Percentiles rank a stretch among this genome's conserved stretches.
Conservation (phyloP, 2,329 filamentous ascomycete genomes). For the Diaporthe capsici region DNA sequence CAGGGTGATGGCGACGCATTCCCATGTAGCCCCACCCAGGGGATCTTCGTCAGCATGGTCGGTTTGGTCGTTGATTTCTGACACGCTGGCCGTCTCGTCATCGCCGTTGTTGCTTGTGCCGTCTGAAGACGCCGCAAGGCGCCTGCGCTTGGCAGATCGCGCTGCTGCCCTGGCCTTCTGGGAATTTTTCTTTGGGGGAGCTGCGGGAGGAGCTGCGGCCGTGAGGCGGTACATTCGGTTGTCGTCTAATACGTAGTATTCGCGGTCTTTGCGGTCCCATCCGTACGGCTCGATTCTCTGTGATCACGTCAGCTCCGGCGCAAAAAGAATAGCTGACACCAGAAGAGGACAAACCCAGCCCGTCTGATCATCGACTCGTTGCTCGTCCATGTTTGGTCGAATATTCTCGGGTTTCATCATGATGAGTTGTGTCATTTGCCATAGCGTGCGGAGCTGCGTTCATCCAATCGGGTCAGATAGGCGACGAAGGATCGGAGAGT, state of each 20-base stretch:
- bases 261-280: conserved; percentile 89
- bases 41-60: conserved; percentile 61
- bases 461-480: background rate
- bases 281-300: conserved; percentile 86
- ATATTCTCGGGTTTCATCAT: conserved; percentile 90
- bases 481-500: background rate
- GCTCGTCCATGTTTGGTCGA: conserved; percentile 86
- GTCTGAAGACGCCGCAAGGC: conserved; percentile 60
- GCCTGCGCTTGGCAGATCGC: conserved; percentile 81
- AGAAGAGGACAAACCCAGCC: conserved; percentile 79
- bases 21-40: conserved; percentile 86
- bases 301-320: conserved; percentile 45
- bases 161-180: conserved; percentile 74
- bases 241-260: conserved; percentile 93
- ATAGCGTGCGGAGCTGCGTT: conserved; percentile 78
- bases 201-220: conserved; percentile 75
- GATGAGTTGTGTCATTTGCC: conserved; percentile 91
- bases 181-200: conserved; percentile 72
- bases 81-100: conserved; percentile 54
- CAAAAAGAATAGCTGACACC: conserved; percentile 20
- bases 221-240: conserved; percentile 91
- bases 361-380: conserved; percentile 84
- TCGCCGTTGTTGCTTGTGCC: conserved; percentile 48
- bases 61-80: conserved; percentile 47
- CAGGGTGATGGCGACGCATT: conserved; percentile 87